A percentile compares a stretch with the other conserved stretches of the same genome.
phyloP scores from a whole-genome alignment of 2,329 filamentous ascomycete genomes.

The Exophiala dermatitidis region DNA sequence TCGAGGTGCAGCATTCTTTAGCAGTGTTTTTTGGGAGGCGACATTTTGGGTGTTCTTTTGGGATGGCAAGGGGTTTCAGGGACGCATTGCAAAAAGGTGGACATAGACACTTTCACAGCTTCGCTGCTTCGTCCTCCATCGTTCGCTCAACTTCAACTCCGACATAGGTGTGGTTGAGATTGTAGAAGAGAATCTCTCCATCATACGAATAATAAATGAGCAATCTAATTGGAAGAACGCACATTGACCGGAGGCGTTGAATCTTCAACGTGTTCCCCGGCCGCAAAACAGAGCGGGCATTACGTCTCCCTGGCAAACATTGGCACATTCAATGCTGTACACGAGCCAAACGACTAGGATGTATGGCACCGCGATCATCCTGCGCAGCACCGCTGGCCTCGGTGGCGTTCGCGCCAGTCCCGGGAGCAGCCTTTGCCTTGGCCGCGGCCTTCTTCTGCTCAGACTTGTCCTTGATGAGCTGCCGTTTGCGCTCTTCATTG shows the following conservation, averaged over 20 bases:
- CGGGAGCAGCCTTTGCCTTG: constrained; percentile 30
- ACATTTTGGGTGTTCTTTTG: background rate
- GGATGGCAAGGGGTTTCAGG: background rate
- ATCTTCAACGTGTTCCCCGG: constrained; percentile 1
- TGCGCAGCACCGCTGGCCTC: constrained; percentile 5
- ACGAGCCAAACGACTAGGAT: constrained; percentile 39
- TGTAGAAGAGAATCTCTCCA: constrained; percentile 3
- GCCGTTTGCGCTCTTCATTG: constrained; percentile 57
- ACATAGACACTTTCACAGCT: constrained; percentile 17
- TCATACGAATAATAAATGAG: constrained; percentile 16
- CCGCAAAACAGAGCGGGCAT: background rate
- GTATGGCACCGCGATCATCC: constrained; percentile 34
- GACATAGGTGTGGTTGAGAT: background rate
- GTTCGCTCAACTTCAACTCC: background rate
- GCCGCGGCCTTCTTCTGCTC: constrained; percentile 31
- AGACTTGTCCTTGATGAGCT: constrained; percentile 35
- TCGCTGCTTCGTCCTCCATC: constrained; percentile 10
- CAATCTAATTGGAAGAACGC: constrained; percentile 14
- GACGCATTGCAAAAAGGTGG: constrained; percentile 18
- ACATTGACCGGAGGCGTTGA: constrained; percentile 16
- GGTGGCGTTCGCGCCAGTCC: constrained; percentile 21
- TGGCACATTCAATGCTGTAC: constrained; percentile 25
- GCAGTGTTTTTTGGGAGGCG: constrained; percentile 1
- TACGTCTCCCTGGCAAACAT: background rate
- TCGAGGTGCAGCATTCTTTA: constrained; percentile 41